Base-by-base conservation (phyloP, 495 filamentous ascomycete genomes). In the Trichoderma reesei region DNA sequence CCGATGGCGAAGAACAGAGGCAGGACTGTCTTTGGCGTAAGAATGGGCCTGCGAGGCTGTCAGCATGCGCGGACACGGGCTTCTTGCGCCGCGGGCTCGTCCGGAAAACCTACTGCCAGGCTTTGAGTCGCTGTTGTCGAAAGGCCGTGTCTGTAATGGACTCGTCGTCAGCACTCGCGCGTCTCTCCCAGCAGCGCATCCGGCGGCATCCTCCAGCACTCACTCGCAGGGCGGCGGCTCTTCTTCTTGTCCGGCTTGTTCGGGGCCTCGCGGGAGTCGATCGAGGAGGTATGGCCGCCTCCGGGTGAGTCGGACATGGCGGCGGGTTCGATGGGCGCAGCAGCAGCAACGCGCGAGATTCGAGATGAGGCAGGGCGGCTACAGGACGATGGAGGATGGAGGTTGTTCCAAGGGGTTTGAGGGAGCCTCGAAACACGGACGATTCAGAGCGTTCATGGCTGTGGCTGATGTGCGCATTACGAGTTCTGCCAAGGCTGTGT, bases 21-120 rank as follows among this genome's bases (percentile, higher is more conserved):
- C 13, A 96, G 80, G 34, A 96, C 92, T 59, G 90, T 96, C 73
- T 92, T 95, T 0, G 92, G 92, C 4, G 92, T 96, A 44, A 96
- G 82, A 72, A 96, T 96, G 9, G 92, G 91, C 77, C 89, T 91
- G 67, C 61, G 46, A 20, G 56, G 41, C 31, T 13, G 36, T 44
- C 63, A 36, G 66, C 59, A 61, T 39, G 61, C 42, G 60, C 56
- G 39, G 33, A 39, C 41, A 16, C 38, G 38, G 31, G 26, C 51
- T 36, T 42, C 26, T 34, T 46, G 38, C 42, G 51, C 51, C 34
- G 6, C 20, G 9, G 34, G n/a, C 39, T 36, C 59, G 39, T 36
- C 63, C 64, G 67, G 36, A 26, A 46, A 5, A 78, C 87, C 78
- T 77, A 92, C 87, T 96, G 92, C 92, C 92, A 96, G 74, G 92